Base-by-base conservation (phyloP, 2,329 filamentous ascomycete species). In the Phialophora macrospora region DNA sequence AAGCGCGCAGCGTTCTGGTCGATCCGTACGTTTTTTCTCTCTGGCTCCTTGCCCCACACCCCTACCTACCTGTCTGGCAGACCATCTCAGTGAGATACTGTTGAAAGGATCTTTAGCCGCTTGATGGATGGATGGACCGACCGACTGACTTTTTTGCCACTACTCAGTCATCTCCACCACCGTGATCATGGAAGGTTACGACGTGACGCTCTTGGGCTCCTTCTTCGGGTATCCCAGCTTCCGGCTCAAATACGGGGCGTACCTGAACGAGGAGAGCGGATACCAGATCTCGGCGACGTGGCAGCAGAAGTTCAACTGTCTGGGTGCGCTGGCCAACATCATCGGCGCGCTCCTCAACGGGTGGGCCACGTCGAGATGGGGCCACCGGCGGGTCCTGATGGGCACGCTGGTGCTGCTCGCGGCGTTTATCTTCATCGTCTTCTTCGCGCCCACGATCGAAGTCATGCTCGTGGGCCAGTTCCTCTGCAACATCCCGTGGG, bases 131-230 rank as follows among this genome's bases (percentile, higher is more conserved):
- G 24, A 24, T 3, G 2, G 24, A 24, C 24, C 3, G 24, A 24
- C 2, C 3, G 24, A 54, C 58, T 60, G 46, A 60, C 20, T 51
- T 26, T 41, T 1, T 17, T 17, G 14, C 38, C 38, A 44, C 38
- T 44, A 6, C 26, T 26, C 8, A 60, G 58, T 60, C n/a, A 60
- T 82, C 61, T 82, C 80, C 12, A 77, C 77, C n/a, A 78, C 80
- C 3, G 78, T 84, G 60, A 76, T 84, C 66, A 84, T 84, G 82
- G 82, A 83, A 65, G 82, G 82, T 2, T 84, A 85, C 71, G 83
- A 85, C 68, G 77, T 84, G 7, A 82, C 82, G 0, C 73, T 85
- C 0, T 73, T 85, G 3, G 77, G 79, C 1, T 83, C 80, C 52
- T 76, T 85, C 46, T 85, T 83, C 68, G 82, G 79, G 5, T 83